phyloP scores from a whole-genome alignment of 345 rosid species.

The Lepidium sativum region DNA sequence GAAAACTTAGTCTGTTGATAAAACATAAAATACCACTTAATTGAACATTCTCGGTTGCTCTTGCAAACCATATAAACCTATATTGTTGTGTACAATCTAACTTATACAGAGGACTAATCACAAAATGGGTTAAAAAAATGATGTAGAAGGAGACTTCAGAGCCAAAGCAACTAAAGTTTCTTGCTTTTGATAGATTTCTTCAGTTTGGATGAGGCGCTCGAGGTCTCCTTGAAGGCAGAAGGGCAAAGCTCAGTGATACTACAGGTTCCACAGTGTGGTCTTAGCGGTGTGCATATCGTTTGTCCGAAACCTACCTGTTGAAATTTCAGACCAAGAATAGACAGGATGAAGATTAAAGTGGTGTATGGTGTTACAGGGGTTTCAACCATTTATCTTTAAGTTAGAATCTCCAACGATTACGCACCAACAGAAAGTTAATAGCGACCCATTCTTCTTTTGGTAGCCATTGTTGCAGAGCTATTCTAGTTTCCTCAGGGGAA shows the following conservation, averaged over 20 bases:
- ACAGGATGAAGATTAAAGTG: neutral
- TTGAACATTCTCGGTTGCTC: neutral
- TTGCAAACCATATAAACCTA: neutral
- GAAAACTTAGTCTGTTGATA: neutral
- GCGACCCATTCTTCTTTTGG: constrained; percentile 93
- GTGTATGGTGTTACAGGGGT: neutral
- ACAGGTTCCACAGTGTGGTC: constrained; percentile 70
- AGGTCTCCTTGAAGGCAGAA: constrained; percentile 74
- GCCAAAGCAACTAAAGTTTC: constrained; percentile 20
- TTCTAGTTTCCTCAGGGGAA: constrained; percentile 85
- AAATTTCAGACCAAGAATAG: neutral
- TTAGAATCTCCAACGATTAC: neutral
- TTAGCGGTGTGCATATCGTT: constrained; percentile 73
- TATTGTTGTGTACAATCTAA: neutral
- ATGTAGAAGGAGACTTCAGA: neutral
- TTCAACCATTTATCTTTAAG: neutral
- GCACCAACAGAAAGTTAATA: constrained; percentile 88
- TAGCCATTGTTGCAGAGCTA: constrained; percentile 79
- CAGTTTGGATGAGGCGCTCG: constrained; percentile 40
- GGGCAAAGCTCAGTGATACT: constrained; percentile 58
- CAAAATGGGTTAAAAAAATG: neutral
- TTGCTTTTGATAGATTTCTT: constrained; percentile 35
- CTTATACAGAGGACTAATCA: neutral
- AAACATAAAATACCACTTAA: neutral
- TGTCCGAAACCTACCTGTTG: constrained; percentile 85